phyloP scores from a whole-genome alignment of 2,329 filamentous ascomycete genomes.

The Mariannaea elegans region DNA sequence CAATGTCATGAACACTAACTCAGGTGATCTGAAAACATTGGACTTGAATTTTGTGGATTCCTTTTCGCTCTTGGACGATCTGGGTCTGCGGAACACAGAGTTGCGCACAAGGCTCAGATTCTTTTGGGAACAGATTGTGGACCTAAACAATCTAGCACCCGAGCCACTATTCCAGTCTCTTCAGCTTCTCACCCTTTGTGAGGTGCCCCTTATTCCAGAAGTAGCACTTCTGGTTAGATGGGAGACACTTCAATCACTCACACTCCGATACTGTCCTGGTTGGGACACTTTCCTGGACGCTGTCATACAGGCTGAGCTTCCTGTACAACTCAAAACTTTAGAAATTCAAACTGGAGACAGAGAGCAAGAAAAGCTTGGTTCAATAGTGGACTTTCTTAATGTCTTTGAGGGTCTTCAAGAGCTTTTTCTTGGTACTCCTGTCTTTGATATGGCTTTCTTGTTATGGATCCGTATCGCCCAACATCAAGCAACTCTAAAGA shows the following conservation, averaged over 20 bases:
- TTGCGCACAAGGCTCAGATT: neutral
- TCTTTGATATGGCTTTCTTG: neutral
- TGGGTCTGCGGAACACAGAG: neutral
- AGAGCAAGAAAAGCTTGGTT: neutral
- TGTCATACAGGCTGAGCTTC: neutral
- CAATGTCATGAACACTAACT: neutral
- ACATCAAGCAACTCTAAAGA: neutral
- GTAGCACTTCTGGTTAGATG: neutral
- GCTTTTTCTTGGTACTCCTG: neutral
- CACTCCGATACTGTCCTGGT: neutral
- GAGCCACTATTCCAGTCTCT: neutral
- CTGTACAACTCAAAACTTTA: neutral
- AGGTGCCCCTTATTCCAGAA: neutral
- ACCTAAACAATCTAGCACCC: neutral
- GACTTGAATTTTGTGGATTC: neutral
- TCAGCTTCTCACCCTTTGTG: neutral
- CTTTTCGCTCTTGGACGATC: neutral
- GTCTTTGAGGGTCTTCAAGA: neutral
- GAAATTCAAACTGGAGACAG: neutral
- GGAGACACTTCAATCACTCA: neutral
- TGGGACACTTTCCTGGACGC: neutral
- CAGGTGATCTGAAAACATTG: neutral
- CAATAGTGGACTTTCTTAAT: neutral
- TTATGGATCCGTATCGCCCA: neutral
- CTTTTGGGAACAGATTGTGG: neutral